Evolutionary conservation across 2,329 filamentous ascomycete genomes (phyloP), one percentile per base, ranked within the genome.

Genomic region (Microthyrium microscopicum): DNA sequence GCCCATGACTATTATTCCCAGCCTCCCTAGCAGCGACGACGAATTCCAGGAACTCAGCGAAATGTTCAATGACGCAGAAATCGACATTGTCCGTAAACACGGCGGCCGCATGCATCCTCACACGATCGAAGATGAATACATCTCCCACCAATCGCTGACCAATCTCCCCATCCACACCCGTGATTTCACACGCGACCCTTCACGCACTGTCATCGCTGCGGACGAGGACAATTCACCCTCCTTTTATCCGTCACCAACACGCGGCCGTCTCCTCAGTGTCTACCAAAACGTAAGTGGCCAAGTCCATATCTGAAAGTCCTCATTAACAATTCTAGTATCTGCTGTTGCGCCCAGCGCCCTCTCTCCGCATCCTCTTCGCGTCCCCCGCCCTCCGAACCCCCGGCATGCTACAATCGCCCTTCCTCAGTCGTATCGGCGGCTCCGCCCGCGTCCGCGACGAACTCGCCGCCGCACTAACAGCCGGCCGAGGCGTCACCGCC

Each of bases 401-500:
- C 0, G 60, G 60, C 1, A 61, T 64, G 29, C 47, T 63, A 1
- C 61, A 64, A 42, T 62, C 60, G 1, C 56, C 51, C 21, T 63
- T 64, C 46, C 49, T 64, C 19, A 50, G 57, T 39, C 57, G 59
- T 33, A 62, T 64, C 34, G 60, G 60, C 13, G 66, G 66, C 34
- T 62, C 58, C 24, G 49, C 53, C 4, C 57, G 64, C 8, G 63
- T 71, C 3, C 61, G 66, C 19, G 57, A 64, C 11, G 66, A 69
- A 22, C 55, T 73, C 4, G 50, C 57, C 13, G 54, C 60, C n/a
- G 77, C 78, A 0, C 64, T 85, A 16, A 64, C 66, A 4, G 67
- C 75, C 43, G 77, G 77, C 0, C 68, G 71, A 28, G 74, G 77
- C 29, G 73, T 84, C 4, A 84, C 78, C 2, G 77, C 77, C 4